Evolutionary conservation across 2,329 filamentous ascomycete species (phyloP).

Genomic region (Hymenoscyphus scutula): DNA sequence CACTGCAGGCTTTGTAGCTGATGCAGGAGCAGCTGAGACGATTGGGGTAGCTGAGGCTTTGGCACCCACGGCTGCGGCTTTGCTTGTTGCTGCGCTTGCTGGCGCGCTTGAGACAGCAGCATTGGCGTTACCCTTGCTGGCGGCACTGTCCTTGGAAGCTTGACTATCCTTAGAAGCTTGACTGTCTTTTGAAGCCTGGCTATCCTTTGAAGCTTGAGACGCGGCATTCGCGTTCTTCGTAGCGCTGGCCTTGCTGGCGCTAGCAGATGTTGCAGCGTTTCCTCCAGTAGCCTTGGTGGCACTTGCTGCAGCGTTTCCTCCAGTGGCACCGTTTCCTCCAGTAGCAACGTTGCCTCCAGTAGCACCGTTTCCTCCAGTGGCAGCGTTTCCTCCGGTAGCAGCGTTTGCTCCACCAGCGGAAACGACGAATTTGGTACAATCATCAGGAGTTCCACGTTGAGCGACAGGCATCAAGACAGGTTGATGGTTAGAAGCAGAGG

Average conservation of each 20-base stretch:
- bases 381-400: constrained; percentile 17
- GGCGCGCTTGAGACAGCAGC: no score
- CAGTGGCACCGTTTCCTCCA: not conserved
- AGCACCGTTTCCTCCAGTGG: constrained; percentile 20
- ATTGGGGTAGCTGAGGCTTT: constrained; percentile 6
- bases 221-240: not conserved
- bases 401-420: constrained; percentile 21
- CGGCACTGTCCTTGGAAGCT: not conserved
- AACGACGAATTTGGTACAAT: constrained; percentile 45
- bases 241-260: not conserved
- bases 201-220: not conserved
- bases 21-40: constrained; percentile 9
- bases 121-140: not conserved
- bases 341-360: constrained; percentile 8
- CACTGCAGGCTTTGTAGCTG: constrained; percentile 11
- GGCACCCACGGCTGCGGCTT: no score
- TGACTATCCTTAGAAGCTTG: not conserved
- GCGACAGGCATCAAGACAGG: constrained; percentile 45
- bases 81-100: not conserved
- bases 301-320: not conserved
- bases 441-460: constrained; percentile 45
- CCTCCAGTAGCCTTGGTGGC: constrained; percentile 34
- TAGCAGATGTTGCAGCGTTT: not conserved
- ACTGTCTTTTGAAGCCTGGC: not conserved
- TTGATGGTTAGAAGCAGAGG: constrained; percentile 43